Evolutionary conservation across 768 basidiomycete genomes (phyloP).

Genomic region (Floccularia luteovirens): DNA sequence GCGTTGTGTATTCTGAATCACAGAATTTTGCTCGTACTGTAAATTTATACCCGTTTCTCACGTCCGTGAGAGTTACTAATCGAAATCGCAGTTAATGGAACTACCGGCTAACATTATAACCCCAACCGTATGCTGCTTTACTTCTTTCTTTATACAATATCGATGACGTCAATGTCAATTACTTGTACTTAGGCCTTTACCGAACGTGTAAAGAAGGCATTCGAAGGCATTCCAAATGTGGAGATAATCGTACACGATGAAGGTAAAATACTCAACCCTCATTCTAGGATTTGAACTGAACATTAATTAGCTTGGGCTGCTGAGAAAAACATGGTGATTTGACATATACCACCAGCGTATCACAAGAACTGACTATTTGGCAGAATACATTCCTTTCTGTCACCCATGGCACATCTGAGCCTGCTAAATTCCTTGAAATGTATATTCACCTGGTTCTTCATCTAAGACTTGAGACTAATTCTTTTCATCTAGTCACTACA

Average conservation of each 20-base stretch:
- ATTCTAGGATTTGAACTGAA: conserved; percentile 2
- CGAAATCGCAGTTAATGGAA: conserved; percentile 58
- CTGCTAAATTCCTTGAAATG: conserved; percentile 86
- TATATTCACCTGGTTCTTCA: conserved; percentile 23
- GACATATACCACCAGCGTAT: background rate
- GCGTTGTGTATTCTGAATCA: conserved; percentile 63
- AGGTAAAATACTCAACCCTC: conserved; percentile 34
- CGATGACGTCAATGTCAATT: background rate
- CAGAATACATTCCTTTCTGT: conserved; percentile 85
- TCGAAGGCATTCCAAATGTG: conserved; percentile 58
- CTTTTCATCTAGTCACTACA: conserved; percentile 57
- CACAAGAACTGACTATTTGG: background rate
- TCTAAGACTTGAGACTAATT: background rate
- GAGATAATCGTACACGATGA: conserved; percentile 67
- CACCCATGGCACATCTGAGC: conserved; percentile 73
- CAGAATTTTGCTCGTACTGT: conserved; percentile 81
- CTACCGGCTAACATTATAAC: conserved; percentile 83
- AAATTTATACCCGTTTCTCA: conserved; percentile 12
- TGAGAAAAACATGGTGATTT: conserved; percentile 70
- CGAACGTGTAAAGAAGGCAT: conserved; percentile 61
- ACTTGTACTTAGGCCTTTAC: conserved; percentile 46
- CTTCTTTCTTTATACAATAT: background rate
- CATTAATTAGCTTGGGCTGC: conserved; percentile 74
- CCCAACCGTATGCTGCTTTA: conserved; percentile 50
- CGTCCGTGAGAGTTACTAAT: conserved; percentile 2